Evolutionary conservation across 208 protist species (phyloP), one percentile per base, ranked within the genome.

Genomic region (Phytomonas sp.): DNA sequence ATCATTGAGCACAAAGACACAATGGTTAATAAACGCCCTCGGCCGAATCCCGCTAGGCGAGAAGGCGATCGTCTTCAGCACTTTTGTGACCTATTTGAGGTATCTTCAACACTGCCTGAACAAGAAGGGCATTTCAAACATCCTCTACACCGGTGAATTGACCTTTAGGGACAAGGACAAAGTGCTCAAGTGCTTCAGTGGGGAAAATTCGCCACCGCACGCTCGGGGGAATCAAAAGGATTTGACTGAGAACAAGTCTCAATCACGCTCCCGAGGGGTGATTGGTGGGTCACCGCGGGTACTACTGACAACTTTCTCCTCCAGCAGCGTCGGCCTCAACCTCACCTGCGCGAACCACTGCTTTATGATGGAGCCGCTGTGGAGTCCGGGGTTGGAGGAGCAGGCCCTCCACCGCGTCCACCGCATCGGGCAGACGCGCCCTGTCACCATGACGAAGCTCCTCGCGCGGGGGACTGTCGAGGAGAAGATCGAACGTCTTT

Each of bases 381-480:
- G 93, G 89, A 98, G 97, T 75, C 89, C 94, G 11, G 86, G 82
- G 12, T 71, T 91, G 45, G 93, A 97, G 67, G 69, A 94, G 63
- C 94, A 97, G 78, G 93, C 94, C 4, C 80, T 98, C n/a, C 76
- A 97, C 62, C 87, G 94, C 19, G 72, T 97, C 29, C 87, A 97
- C 73, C 81, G 92, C 56, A 94, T 97, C 67, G 94, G 95, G 11
- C 94, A 97, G 76, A 95, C 76, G 6, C 88, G 94, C 64, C 89
- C 88, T 5, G 98, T 99, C 0, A 88, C 83, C 16, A 80, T 99
- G 31, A 97, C 88, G 32, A 89, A 97, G 69, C 87, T 99, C 29
- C 80, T 99, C 29, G 97, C 96, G 0, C 83, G 95, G 23, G 82
- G 84, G 4, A 97, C 97, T 14, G 89, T 99, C 26, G 98, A 99